Base-by-base conservation (phyloP, 495 filamentous ascomycete genomes). In the Letharia columbiana region DNA sequence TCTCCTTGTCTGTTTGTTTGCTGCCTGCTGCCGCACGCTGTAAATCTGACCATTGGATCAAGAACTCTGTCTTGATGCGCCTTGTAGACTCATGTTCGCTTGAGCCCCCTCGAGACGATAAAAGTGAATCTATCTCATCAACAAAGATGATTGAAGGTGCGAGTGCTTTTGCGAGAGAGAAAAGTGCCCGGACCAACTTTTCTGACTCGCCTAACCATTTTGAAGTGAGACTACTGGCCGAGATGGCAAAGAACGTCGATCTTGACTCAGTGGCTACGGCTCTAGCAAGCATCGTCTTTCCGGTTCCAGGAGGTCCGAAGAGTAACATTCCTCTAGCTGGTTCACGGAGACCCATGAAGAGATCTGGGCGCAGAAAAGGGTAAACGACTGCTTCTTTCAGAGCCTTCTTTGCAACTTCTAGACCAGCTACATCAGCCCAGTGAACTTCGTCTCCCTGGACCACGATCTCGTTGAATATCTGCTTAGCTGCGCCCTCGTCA, bases 91-190 rank as follows among this genome's bases (percentile, higher is more conserved):
- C 94, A 72, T 98, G 88, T 71, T 99, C 94, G 9, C 91, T 87
- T 4, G 83, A 85, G 0, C 91, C 91, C 11, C 87, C 89, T 33
- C 94, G 85, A 4, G 92, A 84, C 1, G 91, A 95, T 2, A 99
- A 81, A 8, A 99, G 77, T 2, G 94, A 97, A 74, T 99, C 94
- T 71, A 99, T 99, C 74, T 99, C 94, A 71, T 99, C 94, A 9
- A 99, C 92, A 69, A 99, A 99, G 69, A 99, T 99, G 75, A 99
- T 99, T 40, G 94, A 89, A 6, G 94, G 94, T 0, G 95, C 94
- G 78, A 98, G 97, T 77, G 98, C 94, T 73, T 99, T 99, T 39
- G 94, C 94, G 2, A 99, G 81, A 11, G 94, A 92, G 74, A 99
- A 99, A 77, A 91, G 94, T 77, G 98, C 94, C 41, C 94, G 90